phyloP scores from a whole-genome alignment of 2,329 filamentous ascomycete genomes.

The Aurifilum marmelostoma region DNA sequence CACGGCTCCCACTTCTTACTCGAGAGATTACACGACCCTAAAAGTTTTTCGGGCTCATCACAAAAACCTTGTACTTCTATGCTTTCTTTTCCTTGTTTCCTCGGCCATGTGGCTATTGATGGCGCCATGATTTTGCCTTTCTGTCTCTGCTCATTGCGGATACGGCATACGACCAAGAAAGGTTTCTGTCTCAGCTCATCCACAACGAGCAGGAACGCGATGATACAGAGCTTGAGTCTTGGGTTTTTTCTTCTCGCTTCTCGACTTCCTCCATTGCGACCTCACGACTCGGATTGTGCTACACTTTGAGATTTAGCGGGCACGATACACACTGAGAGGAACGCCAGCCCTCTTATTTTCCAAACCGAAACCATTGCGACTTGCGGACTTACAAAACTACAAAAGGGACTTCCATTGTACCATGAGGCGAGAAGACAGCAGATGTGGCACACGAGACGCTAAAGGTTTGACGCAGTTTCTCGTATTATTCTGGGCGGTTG shows the following conservation, averaged over 20 bases:
- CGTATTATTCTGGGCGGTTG: neutral
- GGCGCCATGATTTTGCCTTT: neutral
- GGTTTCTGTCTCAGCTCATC: neutral
- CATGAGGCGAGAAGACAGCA: neutral
- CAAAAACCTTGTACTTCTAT: neutral
- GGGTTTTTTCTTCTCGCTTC: neutral
- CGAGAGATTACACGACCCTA: neutral
- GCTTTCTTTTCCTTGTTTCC: neutral
- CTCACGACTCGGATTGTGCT: neutral
- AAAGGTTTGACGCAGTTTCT: neutral
- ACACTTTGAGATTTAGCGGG: neutral
- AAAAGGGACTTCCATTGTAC: neutral
- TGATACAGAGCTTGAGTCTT: neutral
- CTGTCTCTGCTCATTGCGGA: neutral
- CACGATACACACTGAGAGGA: neutral
- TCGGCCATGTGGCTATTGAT: neutral
- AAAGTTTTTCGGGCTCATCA: neutral
- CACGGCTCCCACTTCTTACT: neutral
- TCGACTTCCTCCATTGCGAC: neutral
- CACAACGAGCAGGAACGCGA: neutral
- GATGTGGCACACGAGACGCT: neutral
- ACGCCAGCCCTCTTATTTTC: neutral
- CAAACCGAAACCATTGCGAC: neutral
- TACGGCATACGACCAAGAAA: neutral
- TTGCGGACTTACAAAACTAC: neutral